These are phyloP conservation scores for Pseudogymnoascus sp. DNA, from an alignment of 2,329 filamentous ascomycete species.

Conservation along the genomic window DNA sequence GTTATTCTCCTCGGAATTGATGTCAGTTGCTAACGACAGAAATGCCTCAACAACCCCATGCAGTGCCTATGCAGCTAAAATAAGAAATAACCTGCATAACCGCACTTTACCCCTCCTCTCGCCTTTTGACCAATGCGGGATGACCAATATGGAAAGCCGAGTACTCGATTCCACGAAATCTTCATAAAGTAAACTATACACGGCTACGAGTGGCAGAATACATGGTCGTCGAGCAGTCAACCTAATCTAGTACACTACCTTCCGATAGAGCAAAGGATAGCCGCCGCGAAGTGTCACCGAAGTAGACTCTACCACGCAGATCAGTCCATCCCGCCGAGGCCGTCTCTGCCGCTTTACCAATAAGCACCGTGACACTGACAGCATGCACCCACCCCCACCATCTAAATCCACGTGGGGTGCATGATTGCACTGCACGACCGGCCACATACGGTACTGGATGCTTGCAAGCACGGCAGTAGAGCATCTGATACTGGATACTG, in stretches of 20 bases:
- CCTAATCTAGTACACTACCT: not conserved
- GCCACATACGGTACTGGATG: not conserved
- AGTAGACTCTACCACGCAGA: not conserved
- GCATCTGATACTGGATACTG: not conserved
- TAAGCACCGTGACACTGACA: not conserved
- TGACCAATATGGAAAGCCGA: not conserved
- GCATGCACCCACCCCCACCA: slow-evolving; percentile 3
- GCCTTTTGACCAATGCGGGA: not conserved
- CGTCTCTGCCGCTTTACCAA: not conserved
- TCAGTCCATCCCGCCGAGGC: not conserved
- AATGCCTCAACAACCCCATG: not conserved
- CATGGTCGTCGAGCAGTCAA: not conserved
- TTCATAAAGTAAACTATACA: not conserved
- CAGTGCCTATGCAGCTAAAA: not conserved
- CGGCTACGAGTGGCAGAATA: not conserved
- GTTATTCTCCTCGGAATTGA: not conserved
- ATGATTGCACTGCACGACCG: not conserved
- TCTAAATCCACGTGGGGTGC: slow-evolving; percentile 1
- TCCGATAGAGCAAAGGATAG: not conserved
- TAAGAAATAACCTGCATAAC: not conserved
- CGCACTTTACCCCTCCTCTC: not conserved
- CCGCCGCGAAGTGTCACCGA: not conserved
- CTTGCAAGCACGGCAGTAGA: not conserved
- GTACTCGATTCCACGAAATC: not conserved
- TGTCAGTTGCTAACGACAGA: not conserved